Evolutionary conservation across 169 alveolate species (phyloP), one percentile per base, ranked within the genome.

Genomic region (Plasmodium yoelii): DNA sequence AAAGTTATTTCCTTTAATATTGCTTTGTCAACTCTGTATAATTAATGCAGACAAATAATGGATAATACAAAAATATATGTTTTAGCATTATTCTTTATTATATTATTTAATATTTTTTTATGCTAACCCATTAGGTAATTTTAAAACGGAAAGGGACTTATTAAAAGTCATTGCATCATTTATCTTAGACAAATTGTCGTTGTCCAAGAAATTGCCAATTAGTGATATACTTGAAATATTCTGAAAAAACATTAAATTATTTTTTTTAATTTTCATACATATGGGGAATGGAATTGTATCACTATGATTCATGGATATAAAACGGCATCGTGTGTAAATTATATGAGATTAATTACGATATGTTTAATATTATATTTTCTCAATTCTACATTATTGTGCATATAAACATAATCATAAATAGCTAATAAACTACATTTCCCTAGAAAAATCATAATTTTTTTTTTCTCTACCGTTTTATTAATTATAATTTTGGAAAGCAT

Each of bases 81-180:
- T 12, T 64, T 26, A 26, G 47, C 6, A 12, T 12, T 34, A 12
- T 34, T 12, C 12, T 63, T n/a, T 64, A 64, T 64, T 26, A 57
- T 57, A 8, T 8, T 57, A 53, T 13, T 39, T 34, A 34, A 34
- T 34, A 34, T 2, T 18, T 57, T 34, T 46, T n/a, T 46, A 44
- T 42, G 74, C 10, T 75, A 22, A 75, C 88, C 64, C 88, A 42
- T 75, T 49, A 22, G 88, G 88, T 28, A 75, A 57, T 67, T 75
- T 75, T 39, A 75, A 63, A 63, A 63, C 63, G 3, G 88, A 75
- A 46, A 75, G 63, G 12, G 75, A 47, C 22, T 75, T 75, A 63
- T 75, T 75, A 60, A 61, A 61, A 75, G 28, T 63, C 88, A 75
- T 75, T 7, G 88, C 88, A 6, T 75, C 75, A 63, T 75, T 75